Base-by-base conservation (phyloP, 2,329 filamentous ascomycete genomes). In the Fonsecaea nubica region DNA sequence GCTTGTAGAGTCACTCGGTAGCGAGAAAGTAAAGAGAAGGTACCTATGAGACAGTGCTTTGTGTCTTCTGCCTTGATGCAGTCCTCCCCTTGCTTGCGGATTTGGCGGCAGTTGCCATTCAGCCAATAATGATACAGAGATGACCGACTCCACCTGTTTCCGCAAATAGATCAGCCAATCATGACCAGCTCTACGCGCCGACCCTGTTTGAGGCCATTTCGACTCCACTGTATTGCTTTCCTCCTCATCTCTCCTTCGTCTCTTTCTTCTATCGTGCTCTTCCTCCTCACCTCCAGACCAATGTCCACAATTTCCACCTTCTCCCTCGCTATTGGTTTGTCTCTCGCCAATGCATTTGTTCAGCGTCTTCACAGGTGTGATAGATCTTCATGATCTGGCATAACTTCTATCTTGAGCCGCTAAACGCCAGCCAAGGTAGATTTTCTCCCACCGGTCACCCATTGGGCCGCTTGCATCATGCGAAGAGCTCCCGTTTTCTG, bases 321-420 rank as follows among this genome's bases (percentile, higher is more conserved):
- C 25, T 35, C 12, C 21, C 25, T 55, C 33, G 33, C 38, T n/a
- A 67, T 70, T 63, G 63, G 66, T 18, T 52, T 45, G 10, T 40
- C 18, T 33, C 25, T 45, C 48, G 50, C 63, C 56, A 64, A 62
- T 67, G 53, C 15, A 18, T 45, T 54, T 57, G 36, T 50, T 54
- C 45, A 62, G 59, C 68, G 65, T 57, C 61, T 55, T 62, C 21
- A 21, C 48, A 65, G 62, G 62, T 71, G 71, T 72, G 71, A 72
- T 69, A 61, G 63, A 68, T 66, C 61, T 68, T 40, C 38, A 59
- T 58, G 53, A 68, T 66, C 57, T 53, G 58, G 45, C 68, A 64
- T 64, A 38, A 56, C 52, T 68, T 36, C 68, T 70, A 70, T 70
- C 65, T 66, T 68, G 59, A 65, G 68, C 57, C 48, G 59, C 21